These are phyloP conservation scores for Phaseolus lunatus DNA, from an alignment of 306 rosid genomes.

Conservation along the genomic window DNA sequence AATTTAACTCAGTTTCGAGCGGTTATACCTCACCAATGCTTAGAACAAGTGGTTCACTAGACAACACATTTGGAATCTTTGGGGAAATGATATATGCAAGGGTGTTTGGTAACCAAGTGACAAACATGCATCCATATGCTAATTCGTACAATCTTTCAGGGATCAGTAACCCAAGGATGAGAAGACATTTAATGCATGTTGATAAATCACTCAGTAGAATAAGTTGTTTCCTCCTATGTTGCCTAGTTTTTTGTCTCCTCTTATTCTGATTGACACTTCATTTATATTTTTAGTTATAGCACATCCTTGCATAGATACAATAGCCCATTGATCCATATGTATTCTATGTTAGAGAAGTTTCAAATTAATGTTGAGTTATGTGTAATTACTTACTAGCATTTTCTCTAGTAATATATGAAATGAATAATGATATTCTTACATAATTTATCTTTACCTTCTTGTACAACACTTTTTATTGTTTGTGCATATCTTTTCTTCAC, in stretches of 20 bases:
- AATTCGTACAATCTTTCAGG: slow-evolving; percentile 63
- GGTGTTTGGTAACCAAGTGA: slow-evolving; percentile 65
- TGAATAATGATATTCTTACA: neutral
- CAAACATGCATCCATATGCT: slow-evolving; percentile 61
- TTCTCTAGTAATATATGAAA: slow-evolving; percentile 20
- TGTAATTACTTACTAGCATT: slow-evolving; percentile 29
- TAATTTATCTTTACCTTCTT: neutral
- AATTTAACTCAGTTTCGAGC: slow-evolving; percentile 45
- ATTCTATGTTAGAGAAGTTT: slow-evolving; percentile 34
- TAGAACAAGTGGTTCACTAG: slow-evolving; percentile 49
- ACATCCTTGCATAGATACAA: slow-evolving; percentile 48
- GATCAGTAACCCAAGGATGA: slow-evolving; percentile 63
- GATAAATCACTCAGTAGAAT: slow-evolving; percentile 80
- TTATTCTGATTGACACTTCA: slow-evolving; percentile 58
- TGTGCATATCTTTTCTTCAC: neutral
- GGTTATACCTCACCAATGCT: slow-evolving; percentile 51
- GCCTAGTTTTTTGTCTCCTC: slow-evolving; percentile 70
- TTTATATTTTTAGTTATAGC: slow-evolving; percentile 27
- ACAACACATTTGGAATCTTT: slow-evolving; percentile 56
- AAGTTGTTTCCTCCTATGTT: slow-evolving; percentile 76
- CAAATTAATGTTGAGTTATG: slow-evolving; percentile 35
- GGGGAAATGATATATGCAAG: slow-evolving; percentile 77
- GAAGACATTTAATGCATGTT: slow-evolving; percentile 74
- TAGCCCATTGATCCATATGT: slow-evolving; percentile 41
- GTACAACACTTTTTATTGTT: neutral